phyloP scores from a whole-genome alignment of 2,329 filamentous ascomycete species.

The Calcarisporium arbuscula region DNA sequence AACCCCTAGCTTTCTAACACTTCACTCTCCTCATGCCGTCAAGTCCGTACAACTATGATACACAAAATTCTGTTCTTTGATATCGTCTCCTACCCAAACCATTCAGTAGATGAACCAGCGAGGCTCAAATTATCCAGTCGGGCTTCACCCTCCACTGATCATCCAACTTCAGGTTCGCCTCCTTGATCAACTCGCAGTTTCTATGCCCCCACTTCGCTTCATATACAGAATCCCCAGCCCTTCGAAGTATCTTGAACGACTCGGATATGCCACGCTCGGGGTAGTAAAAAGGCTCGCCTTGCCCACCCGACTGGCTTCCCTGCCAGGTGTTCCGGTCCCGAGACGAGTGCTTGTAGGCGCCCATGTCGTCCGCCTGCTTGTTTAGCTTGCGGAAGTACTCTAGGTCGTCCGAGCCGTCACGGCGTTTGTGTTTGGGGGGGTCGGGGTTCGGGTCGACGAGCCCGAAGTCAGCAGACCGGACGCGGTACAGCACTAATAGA shows the following conservation, averaged over 20 bases:
- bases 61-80: no score
- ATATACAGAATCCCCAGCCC: conserved; percentile 35
- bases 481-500: conserved; percentile 38
- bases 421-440: conserved; percentile 7
- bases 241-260: conserved; percentile 37
- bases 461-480: conserved; percentile 26
- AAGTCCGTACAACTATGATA: no score
- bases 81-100: no score
- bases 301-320: conserved; percentile 40
- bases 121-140: no score
- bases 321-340: conserved; percentile 47
- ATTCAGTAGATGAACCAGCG: no score
- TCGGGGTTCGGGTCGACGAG: conserved; percentile 33
- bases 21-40: no score
- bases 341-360: conserved; percentile 33
- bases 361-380: conserved; percentile 28
- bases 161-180: conserved; percentile 27
- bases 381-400: conserved; percentile 14
- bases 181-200: conserved; percentile 33
- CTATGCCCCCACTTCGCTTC: conserved; percentile 39
- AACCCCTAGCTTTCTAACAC: no score
- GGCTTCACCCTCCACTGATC: conserved; percentile 42
- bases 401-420: conserved; percentile 1
- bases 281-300: conserved; percentile 48
- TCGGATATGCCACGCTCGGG: conserved; percentile 37